Evolutionary conservation across 2,329 filamentous ascomycete species (phyloP), one percentile per base, ranked within the genome.

Genomic region (Cytospora chrysosperma): DNA sequence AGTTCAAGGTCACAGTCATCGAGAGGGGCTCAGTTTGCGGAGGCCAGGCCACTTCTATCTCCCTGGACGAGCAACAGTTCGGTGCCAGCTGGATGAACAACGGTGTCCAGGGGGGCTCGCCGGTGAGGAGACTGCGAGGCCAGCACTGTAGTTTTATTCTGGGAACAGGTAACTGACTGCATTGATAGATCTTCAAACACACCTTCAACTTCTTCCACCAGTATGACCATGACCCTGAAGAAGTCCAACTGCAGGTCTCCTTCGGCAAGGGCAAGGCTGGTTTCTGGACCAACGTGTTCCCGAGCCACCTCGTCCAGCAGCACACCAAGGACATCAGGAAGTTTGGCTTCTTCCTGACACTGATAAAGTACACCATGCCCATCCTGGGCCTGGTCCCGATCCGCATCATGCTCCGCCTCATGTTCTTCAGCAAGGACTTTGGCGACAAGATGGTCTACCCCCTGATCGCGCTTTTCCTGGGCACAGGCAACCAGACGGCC

Each of bases 401-500:
- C 68, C 84, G 83, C 66, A 75, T 83, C 19, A 77, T 88, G 67
- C 77, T 89, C 68, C 82, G 81, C 67, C 73, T 89, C 56, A 89
- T 87, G 72, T 75, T 83, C 58, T 88, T 89, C 73, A 85, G 79
- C 32, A 77, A 82, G 8, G 85, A 88, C 51, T 60, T 65, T 85
- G 84, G 83, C 19, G 87, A 92, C 70, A 86, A 85, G 40, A 87
- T 92, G 74, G 86, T 89, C 0, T 80, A 90, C 63, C 89, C 89
- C 0, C 84, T 92, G 72, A 84, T 91, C 34, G 89, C 89, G 0
- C 77, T 92, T 1, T 92, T 93, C 71, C 78, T 92, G 0, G 89
- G 89, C 0, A 60, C 58, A 26, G 58, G 58, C 24, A 60, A 60
- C 27, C 87, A 90, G 69, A 89, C 89, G 0, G 85, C 88, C 0